Conservation (phyloP, 2,329 filamentous ascomycete species). For the Keithomyces neogunnii region DNA sequence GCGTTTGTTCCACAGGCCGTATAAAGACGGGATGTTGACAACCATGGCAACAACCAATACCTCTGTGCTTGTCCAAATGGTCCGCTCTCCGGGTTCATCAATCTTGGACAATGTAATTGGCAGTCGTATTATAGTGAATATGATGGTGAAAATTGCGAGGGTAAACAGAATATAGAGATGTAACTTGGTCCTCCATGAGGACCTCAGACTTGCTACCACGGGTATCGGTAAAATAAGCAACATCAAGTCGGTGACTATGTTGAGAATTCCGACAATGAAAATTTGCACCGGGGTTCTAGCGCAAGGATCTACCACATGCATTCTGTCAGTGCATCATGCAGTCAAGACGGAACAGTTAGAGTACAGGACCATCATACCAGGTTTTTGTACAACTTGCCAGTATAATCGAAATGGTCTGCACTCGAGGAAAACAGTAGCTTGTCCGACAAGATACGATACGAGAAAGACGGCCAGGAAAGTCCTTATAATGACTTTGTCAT, state of each 20-base stretch:
- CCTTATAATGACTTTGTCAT: constrained; percentile 16
- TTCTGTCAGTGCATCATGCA: background rate
- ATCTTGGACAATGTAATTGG: constrained; percentile 27
- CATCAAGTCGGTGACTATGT: constrained; percentile 24
- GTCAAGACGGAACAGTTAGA: background rate
- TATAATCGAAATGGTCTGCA: constrained; percentile 42
- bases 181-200: constrained; percentile 19
- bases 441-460: constrained; percentile 20
- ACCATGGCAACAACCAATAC: constrained; percentile 23
- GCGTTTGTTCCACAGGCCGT: constrained; percentile 23
- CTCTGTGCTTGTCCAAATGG: constrained; percentile 29
- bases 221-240: constrained; percentile 17
- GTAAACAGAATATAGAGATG: constrained; percentile 25
- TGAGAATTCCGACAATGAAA: constrained; percentile 22
- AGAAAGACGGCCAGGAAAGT: constrained; percentile 19
- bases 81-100: constrained; percentile 25
- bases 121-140: constrained; percentile 28
- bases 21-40: constrained; percentile 29
- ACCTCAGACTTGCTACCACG: constrained; percentile 19
- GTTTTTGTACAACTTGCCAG: constrained; percentile 43
- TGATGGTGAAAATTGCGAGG: constrained; percentile 29
- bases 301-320: constrained; percentile 15
- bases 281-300: constrained; percentile 23
- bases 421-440: constrained; percentile 25
- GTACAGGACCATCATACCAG: constrained; percentile 15